These are phyloP conservation scores for Rhodotorula toruloides DNA, from an alignment of 768 basidiomycete genomes.

Conservation along the genomic window DNA sequence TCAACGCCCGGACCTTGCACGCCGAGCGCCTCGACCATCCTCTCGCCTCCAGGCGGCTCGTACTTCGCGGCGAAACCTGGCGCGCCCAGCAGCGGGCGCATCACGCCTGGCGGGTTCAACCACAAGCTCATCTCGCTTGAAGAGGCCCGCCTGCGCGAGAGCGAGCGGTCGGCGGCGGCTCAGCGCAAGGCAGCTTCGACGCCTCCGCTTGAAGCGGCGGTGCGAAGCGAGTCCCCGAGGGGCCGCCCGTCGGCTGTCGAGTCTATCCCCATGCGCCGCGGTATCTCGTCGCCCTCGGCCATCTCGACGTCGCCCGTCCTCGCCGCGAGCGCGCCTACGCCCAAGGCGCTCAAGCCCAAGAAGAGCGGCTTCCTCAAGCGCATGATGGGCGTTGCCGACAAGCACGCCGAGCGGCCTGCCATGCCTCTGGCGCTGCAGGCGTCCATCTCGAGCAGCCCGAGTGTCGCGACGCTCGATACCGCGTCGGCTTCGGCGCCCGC, in stretches of 20 bases:
- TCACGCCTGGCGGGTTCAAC: constrained; percentile 4
- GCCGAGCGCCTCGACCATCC: neutral
- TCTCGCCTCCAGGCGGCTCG: neutral
- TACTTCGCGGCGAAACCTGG: constrained; percentile 26
- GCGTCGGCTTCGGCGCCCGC: constrained; percentile 3
- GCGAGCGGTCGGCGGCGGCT: constrained; percentile 6
- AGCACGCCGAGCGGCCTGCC: neutral
- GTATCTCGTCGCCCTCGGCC: neutral
- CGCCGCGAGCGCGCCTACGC: neutral
- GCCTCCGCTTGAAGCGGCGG: neutral
- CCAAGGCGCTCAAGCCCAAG: constrained; percentile 25
- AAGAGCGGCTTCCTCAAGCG: constrained; percentile 35
- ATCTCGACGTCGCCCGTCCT: constrained; percentile 1
- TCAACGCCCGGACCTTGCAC: neutral
- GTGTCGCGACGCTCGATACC: constrained; percentile 3
- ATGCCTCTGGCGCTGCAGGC: constrained; percentile 3
- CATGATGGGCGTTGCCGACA: constrained; percentile 36
- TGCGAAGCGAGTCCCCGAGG: neutral
- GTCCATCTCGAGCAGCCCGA: constrained; percentile 12
- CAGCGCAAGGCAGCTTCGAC: constrained; percentile 12
- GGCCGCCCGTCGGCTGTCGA: constrained; percentile 18
- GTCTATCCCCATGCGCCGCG: constrained; percentile 7
- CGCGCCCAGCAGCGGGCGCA: neutral
- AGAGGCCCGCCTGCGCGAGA: constrained; percentile 23
- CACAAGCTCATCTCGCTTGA: constrained; percentile 39